Percentiles rank a stretch among this genome's conserved stretches.
Evolutionary conservation across 2,329 filamentous ascomycete species (phyloP).

Genomic region (Pleochaeta shiraiana): DNA sequence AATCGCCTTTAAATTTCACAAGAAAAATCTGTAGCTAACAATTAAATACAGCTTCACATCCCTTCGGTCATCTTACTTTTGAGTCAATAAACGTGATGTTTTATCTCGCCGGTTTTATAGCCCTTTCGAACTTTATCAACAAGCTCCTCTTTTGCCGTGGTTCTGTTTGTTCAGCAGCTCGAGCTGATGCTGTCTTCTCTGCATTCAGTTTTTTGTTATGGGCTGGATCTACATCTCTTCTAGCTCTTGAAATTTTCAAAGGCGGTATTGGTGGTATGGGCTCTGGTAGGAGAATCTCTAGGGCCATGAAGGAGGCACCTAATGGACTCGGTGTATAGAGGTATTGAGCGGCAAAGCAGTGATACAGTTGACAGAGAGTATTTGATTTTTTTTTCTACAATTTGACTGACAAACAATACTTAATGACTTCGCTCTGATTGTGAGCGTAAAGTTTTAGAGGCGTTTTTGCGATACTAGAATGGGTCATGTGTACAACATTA

Average conservation of each 20-base stretch:
- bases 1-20: background rate
- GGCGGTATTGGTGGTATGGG: constrained; percentile 18
- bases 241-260: constrained; percentile 27
- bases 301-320: constrained; percentile 15
- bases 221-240: constrained; percentile 26
- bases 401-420: no score
- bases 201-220: constrained; percentile 32
- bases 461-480: no score
- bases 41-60: constrained; percentile 22
- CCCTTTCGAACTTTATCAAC: constrained; percentile 33
- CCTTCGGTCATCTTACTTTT: constrained; percentile 26
- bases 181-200: constrained; percentile 31
- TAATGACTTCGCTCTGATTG: no score
- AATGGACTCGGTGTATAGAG: constrained; percentile 7
- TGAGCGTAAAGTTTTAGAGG: no score
- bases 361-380: no score
- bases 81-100: constrained; percentile 31
- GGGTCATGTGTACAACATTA: no score
- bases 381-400: no score
- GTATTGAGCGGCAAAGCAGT: no score
- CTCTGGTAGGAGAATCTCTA: constrained; percentile 13
- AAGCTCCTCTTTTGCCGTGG: constrained; percentile 34
- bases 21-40: no score
- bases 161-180: constrained; percentile 31
- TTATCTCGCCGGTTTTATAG: constrained; percentile 37